These are phyloP conservation scores for Suillus clintonianus DNA, from an alignment of 768 basidiomycete species.

Conservation along the genomic window DNA sequence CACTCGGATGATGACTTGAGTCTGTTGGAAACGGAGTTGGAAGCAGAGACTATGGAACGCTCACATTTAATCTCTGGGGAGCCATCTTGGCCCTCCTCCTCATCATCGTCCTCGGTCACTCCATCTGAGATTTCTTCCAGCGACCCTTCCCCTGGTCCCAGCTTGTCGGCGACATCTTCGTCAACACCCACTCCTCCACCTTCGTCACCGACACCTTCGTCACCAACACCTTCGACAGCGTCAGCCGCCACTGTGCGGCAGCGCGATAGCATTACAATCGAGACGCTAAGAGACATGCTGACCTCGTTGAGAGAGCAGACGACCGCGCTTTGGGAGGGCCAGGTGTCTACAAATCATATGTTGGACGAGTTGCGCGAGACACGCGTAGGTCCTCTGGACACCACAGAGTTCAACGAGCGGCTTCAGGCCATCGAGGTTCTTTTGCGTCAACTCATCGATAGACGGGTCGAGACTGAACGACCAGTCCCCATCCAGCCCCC, in stretches of 20 bases:
- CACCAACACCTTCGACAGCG: constrained; percentile 40
- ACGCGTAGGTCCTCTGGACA: constrained; percentile 41
- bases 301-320: constrained; percentile 61
- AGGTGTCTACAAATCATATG: constrained; percentile 57
- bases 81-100: constrained; percentile 40
- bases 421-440: constrained; percentile 26
- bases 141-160: constrained; percentile 36
- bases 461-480: constrained; percentile 11
- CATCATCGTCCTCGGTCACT: constrained; percentile 29
- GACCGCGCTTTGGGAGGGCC: constrained; percentile 60
- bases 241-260: constrained; percentile 40
- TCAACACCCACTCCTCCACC: constrained; percentile 37
- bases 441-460: constrained; percentile 14
- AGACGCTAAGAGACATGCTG: constrained; percentile 54
- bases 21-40: constrained; percentile 42
- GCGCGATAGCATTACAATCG: constrained; percentile 34
- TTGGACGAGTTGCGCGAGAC: constrained; percentile 62
- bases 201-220: constrained; percentile 39
- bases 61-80: not conserved
- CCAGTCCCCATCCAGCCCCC: constrained; percentile 10
- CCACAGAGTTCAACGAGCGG: constrained; percentile 39
- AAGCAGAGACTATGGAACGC: constrained; percentile 19
- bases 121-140: constrained; percentile 36
- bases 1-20: constrained; percentile 69
- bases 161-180: constrained; percentile 41